Evolutionary conservation across 78 protist genomes (phyloP).

Genomic region (Emiliania huxleyi): DNA sequence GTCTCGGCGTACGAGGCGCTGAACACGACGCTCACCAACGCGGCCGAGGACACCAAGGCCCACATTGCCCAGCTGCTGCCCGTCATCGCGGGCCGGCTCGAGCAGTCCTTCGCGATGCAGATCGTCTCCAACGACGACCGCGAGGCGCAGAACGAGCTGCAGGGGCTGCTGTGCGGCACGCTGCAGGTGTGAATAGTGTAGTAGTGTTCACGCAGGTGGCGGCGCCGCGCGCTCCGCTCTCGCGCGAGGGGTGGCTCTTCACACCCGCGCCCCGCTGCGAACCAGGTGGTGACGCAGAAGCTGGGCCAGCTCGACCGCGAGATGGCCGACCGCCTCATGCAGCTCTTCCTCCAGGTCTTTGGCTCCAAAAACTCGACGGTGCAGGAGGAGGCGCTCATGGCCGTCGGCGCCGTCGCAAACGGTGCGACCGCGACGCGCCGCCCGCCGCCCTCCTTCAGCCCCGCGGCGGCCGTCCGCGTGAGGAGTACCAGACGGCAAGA

Average conservation of each 20-base stretch:
- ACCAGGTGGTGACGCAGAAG: conserved; percentile 28
- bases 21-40: neutral
- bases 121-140: conserved; percentile 25
- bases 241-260: no score
- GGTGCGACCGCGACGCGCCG: neutral
- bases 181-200: no score
- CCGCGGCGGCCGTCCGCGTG: neutral
- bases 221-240: no score
- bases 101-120: conserved; percentile 40
- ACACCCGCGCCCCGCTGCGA: no score
- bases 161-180: conserved; percentile 44
- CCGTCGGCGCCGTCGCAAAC: conserved; percentile 67
- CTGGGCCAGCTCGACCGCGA: neutral
- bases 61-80: neutral
- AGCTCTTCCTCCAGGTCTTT: conserved; percentile 59
- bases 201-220: no score
- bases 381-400: conserved; percentile 83
- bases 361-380: conserved; percentile 37
- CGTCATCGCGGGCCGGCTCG: neutral
- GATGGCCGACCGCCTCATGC: conserved; percentile 60
- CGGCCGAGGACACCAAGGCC: neutral
- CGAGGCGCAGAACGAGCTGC: conserved; percentile 42
- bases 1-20: conserved; percentile 76
- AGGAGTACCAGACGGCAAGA: no score
- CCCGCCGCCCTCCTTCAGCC: no score